Evolutionary conservation across 2,329 filamentous ascomycete genomes (phyloP).

Genomic region (Nothophoma quercina): DNA sequence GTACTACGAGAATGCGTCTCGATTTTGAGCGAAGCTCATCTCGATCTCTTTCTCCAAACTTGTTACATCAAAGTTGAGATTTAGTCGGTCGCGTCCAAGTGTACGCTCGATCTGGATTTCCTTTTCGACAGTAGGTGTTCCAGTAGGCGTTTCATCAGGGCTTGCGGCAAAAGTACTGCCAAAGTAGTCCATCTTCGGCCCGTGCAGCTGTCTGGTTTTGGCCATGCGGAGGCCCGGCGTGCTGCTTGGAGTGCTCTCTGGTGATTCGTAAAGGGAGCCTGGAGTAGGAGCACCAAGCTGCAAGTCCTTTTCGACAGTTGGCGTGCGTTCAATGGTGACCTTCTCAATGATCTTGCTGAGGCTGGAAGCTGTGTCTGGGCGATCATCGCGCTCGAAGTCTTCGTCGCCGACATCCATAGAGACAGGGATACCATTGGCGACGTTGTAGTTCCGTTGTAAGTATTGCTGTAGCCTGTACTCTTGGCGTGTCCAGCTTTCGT

Average conservation of each 20-base stretch:
- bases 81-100: slow-evolving; percentile 28
- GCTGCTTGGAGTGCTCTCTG: slow-evolving; percentile 10
- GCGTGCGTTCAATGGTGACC: slow-evolving; percentile 56
- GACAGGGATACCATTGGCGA: slow-evolving; percentile 54
- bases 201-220: slow-evolving; percentile 1
- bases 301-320: slow-evolving; percentile 50
- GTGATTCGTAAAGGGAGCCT: slow-evolving; percentile 22
- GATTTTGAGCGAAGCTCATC: slow-evolving; percentile 28
- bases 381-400: slow-evolving; percentile 52
- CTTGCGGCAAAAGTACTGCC: neutral
- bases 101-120: slow-evolving; percentile 30
- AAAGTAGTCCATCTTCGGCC: slow-evolving; percentile 10
- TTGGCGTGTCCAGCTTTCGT: slow-evolving; percentile 60
- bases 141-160: slow-evolving; percentile 48
- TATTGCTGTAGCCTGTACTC: slow-evolving; percentile 57
- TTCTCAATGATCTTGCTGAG: slow-evolving; percentile 54
- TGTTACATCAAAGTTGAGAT: slow-evolving; percentile 25
- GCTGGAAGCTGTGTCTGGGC: slow-evolving; percentile 51
- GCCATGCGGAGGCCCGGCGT: slow-evolving; percentile 6
- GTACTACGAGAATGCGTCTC: slow-evolving; percentile 8
- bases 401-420: slow-evolving; percentile 56
- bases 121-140: slow-evolving; percentile 50
- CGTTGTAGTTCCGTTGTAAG: slow-evolving; percentile 56
- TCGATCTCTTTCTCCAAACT: slow-evolving; percentile 37
- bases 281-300: slow-evolving; percentile 35